Evolutionary conservation across 2,329 filamentous ascomycete genomes (phyloP), one percentile per base, ranked within the genome.

Genomic region (Rhexocercosporidium sp.): DNA sequence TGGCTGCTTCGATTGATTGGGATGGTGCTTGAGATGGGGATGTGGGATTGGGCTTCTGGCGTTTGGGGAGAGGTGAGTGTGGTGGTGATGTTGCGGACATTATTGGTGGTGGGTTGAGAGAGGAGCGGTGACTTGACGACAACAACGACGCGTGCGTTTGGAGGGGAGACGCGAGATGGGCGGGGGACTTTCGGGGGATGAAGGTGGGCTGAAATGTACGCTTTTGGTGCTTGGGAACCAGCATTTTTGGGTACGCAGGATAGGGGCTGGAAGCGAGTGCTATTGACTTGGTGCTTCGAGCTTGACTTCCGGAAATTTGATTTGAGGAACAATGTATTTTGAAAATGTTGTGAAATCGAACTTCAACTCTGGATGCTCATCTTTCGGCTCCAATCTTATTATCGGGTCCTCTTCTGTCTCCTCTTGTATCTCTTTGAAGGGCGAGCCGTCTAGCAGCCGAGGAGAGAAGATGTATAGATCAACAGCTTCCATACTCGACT

Each of bases 51-150:
- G 72, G 69, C 46, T 76, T 76, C 61, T 72, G 71, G 41, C 75
- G 73, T 70, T 76, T 76, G 14, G 75, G 75, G 29, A 76, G 71
- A 4, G 75, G 75, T 18, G 73, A 76, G 54, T 66, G 65, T 46
- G 71, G 72, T 53, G 73, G 71, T 64, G 73, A 73, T 57, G 71
- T 70, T 67, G 70, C 51, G 65, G 68, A 69, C 64, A 68, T 72
- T 60, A n/a, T 20, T 41, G 29, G 57, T 60, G 49, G 62, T 59
- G 62, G 29, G 29, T 79, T 62, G 49, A 54, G 64, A n/a, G 41
- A 56, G 14, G 46, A 54, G n/a, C 44, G 39, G 34, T 34, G 59
- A 59, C 49, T 59, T 39, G n/a, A n/a, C n/a, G n/a, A n/a, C n/a
- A n/a, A n/a, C n/a, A 16, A 65, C 27, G 59, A 64, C 20, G 22